Base-by-base conservation (phyloP, 495 filamentous ascomycete genomes). In the Penicillium ucsense region DNA sequence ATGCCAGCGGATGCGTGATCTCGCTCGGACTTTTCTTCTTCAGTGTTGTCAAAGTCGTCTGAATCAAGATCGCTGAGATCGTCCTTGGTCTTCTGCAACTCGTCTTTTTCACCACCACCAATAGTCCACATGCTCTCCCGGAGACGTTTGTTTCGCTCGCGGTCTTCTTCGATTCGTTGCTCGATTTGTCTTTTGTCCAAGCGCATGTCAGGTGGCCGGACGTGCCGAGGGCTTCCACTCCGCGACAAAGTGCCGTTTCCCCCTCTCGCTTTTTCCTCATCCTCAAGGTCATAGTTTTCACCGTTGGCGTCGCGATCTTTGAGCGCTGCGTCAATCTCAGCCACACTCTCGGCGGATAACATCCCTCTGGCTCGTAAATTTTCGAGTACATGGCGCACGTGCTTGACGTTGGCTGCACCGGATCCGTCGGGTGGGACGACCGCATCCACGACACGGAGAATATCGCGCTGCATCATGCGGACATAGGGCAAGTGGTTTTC, bases 91-190 rank as follows among this genome's bases (percentile, higher is more conserved):
- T 79, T 79, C 47, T 89, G 80, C 48, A 83, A 82, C 4, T 80
- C 74, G 31, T 84, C 80, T 3, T 61, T 64, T 36, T 78, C 71
- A 32, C 74, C 73, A 6, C 70, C 68, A 41, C 74, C 77, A 3
- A 95, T 80, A 3, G 86, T 84, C 92, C 94, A 97, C 60, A 91
- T 90, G 53, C 78, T 85, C 62, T 98, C 92, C 10, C 92, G 65
- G 50, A 86, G 69, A 35, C 92, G 70, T 72, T 97, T 97, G 66
- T 97, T 94, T 36, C 92, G 75, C 63, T 98, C 94, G 6, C 92
- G 74, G 66, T 98, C 92, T 61, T 98, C 92, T 52, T 98, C 94
- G 51, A 98, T 96, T 43, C 92, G 68, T 70, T 96, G 90, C 67
- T 96, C 89, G 34, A 95, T 86, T 70, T 91, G 83, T 46, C 82